A percentile compares a stretch with the other conserved stretches of the same genome.
These are phyloP conservation scores for Claviceps sp. DNA, from an alignment of 2,329 filamentous ascomycete genomes.

Conservation along the genomic window DNA sequence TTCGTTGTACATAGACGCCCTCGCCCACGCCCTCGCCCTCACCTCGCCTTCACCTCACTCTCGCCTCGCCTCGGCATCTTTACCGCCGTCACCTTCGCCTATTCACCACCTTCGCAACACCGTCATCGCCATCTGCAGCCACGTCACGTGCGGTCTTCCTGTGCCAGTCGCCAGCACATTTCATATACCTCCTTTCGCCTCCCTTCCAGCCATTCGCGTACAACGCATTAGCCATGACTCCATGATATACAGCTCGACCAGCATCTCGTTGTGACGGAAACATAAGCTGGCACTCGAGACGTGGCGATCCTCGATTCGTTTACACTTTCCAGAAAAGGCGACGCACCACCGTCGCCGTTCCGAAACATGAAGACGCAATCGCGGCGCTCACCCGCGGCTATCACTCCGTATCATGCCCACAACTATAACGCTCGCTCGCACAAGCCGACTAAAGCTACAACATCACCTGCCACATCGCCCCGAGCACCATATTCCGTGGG, in stretches of 20 bases:
- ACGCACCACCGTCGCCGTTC: conserved; percentile 20
- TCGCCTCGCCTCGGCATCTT: neutral
- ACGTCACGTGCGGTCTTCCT: neutral
- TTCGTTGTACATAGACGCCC: neutral
- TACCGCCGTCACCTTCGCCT: neutral
- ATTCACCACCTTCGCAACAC: neutral
- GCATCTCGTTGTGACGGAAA: neutral
- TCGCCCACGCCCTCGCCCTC: neutral
- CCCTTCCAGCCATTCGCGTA: neutral
- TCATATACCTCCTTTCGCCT: neutral
- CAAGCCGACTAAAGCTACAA: conserved; percentile 29
- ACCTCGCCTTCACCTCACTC: neutral
- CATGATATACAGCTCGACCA: neutral
- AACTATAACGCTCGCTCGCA: conserved; percentile 28
- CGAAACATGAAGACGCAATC: conserved; percentile 34
- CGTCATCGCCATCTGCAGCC: neutral
- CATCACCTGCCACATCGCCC: conserved; percentile 40
- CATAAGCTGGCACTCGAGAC: neutral
- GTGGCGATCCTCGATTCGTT: neutral
- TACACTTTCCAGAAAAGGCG: conserved; percentile 13
- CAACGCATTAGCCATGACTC: conserved; percentile 4
- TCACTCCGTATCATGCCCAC: conserved; percentile 22
- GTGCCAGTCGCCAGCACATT: neutral
- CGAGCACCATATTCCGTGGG: conserved; percentile 39
- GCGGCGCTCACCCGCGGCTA: conserved; percentile 21